Evolutionary conservation across 176 grass and related monocot genomes (phyloP).

Genomic region (Bonia amplexicaulis): DNA sequence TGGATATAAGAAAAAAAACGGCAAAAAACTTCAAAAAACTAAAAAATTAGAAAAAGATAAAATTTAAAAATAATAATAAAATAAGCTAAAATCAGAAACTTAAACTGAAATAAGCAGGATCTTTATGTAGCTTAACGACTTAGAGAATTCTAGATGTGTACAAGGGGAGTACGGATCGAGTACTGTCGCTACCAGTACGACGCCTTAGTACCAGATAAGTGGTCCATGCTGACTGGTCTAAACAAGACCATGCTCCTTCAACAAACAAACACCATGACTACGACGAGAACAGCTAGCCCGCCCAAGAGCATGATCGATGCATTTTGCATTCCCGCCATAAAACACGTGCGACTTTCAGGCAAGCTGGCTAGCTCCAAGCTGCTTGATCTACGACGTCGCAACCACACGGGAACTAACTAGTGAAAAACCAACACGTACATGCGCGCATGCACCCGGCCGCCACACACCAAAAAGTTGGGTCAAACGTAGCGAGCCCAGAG

Average conservation of each 20-base stretch:
- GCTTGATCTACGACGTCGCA: neutral
- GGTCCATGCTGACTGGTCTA: neutral
- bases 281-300: no score
- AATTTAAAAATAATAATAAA: no score
- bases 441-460: neutral
- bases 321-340: no score
- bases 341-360: no score
- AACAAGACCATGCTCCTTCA: no score
- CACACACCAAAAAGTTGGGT: neutral
- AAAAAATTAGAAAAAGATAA: no score
- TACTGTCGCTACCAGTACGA: neutral
- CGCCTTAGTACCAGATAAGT: neutral
- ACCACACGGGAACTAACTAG: neutral
- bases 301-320: no score
- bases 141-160: neutral
- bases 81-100: no score
- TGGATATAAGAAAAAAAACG: no score
- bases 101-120: no score
- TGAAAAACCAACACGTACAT: neutral
- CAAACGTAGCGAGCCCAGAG: neutral
- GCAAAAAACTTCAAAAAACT: no score
- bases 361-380: neutral
- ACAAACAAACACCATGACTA: no score
- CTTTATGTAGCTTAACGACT: neutral
- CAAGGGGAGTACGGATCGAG: neutral